Conservation (phyloP, 805 yeast genomes). For the Candida orba region DNA sequence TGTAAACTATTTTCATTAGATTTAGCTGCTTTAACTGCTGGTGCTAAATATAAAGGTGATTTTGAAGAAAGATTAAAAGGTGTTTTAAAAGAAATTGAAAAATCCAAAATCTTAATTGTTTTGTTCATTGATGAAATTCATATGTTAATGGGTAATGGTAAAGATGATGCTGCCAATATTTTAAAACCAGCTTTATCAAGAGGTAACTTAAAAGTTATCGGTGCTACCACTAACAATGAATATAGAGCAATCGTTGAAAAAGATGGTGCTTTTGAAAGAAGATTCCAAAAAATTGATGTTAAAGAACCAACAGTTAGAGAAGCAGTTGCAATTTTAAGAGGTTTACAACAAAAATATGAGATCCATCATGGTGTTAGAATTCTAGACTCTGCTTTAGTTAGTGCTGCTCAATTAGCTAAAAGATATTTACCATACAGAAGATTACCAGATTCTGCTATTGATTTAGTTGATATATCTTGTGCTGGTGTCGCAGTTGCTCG, state of each 20-base stretch:
- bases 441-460: slow-evolving; percentile 95
- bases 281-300: slow-evolving; percentile 96
- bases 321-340: slow-evolving; percentile 93
- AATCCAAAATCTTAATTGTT: slow-evolving; percentile 77
- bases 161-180: slow-evolving; percentile 92
- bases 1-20: slow-evolving; percentile 84
- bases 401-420: slow-evolving; percentile 92
- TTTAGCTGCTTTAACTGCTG: slow-evolving; percentile 94
- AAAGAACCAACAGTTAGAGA: slow-evolving; percentile 89
- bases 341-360: slow-evolving; percentile 90
- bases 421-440: slow-evolving; percentile 92
- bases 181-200: slow-evolving; percentile 96
- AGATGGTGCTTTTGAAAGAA: slow-evolving; percentile 98
- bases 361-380: slow-evolving; percentile 97
- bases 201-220: slow-evolving; percentile 93
- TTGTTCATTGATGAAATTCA: slow-evolving; percentile 96
- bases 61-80: slow-evolving; percentile 98
- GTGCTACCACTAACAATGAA: slow-evolving; percentile 95
- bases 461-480: slow-evolving; percentile 90
- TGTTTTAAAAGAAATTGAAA: slow-evolving; percentile 88
- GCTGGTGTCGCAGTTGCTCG: slow-evolving; percentile 97
- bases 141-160: slow-evolving; percentile 99
- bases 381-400: slow-evolving; percentile 85
- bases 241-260: slow-evolving; percentile 88
- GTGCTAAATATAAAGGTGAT: slow-evolving; percentile 98